Conservation (phyloP, 2,329 filamentous ascomycete genomes). For the Hysterium pulicare region DNA sequence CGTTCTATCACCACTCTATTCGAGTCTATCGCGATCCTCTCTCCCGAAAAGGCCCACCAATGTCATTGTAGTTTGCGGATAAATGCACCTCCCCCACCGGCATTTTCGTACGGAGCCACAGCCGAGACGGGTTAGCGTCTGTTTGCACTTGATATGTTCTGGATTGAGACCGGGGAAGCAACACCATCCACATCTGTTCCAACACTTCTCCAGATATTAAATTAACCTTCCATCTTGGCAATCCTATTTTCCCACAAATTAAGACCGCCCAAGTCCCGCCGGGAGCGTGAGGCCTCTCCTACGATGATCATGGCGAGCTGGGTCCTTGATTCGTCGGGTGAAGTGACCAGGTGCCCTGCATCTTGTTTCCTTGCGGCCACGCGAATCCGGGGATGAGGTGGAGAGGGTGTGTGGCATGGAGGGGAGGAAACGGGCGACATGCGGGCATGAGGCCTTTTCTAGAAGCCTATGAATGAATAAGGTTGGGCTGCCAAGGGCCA, state of each 20-base stretch:
- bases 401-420: too few relatives aligned
- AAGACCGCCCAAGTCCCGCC: constrained; percentile 4
- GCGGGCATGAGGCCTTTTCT: too few relatives aligned
- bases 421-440: too few relatives aligned
- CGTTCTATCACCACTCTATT: not conserved
- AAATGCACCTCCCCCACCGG: not conserved
- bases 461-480: too few relatives aligned
- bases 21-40: not conserved
- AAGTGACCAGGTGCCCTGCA: too few relatives aligned
- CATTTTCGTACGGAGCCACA: not conserved
- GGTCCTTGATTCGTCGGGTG: too few relatives aligned
- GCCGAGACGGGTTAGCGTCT: not conserved
- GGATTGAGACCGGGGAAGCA: not conserved
- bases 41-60: not conserved
- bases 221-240: constrained; percentile 14
- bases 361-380: too few relatives aligned
- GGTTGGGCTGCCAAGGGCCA: too few relatives aligned
- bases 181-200: not conserved
- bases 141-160: not conserved
- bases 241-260: constrained; percentile 19
- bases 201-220: not conserved
- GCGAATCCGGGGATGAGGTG: not conserved
- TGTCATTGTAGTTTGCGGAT: not conserved
- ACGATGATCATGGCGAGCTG: too few relatives aligned
- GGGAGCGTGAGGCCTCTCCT: too few relatives aligned